Conservation (phyloP, 768 basidiomycete species). For the Mycena metata region DNA sequence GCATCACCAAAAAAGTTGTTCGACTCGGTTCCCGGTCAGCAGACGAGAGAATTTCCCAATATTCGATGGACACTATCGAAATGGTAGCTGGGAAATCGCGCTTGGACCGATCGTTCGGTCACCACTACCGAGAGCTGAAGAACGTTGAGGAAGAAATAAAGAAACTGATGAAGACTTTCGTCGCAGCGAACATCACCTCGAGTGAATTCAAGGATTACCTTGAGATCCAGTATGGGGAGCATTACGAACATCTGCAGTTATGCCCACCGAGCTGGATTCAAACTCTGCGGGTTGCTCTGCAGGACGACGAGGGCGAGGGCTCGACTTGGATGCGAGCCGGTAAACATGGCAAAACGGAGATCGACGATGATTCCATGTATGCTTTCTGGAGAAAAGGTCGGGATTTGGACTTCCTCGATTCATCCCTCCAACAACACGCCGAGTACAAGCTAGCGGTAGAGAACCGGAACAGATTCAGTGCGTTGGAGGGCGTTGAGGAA, state of each 20-base stretch:
- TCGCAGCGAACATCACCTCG: conserved; percentile 50
- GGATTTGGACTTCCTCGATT: conserved; percentile 63
- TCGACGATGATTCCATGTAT: conserved; percentile 54
- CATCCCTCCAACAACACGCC: conserved; percentile 12
- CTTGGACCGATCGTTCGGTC: conserved; percentile 51
- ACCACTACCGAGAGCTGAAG: conserved; percentile 58
- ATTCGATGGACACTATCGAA: conserved; percentile 73
- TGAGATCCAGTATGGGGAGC: conserved; percentile 60
- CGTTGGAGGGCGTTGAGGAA: conserved; percentile 1
- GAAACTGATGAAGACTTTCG: conserved; percentile 59
- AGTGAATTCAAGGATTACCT: conserved; percentile 59
- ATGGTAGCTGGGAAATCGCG: conserved; percentile 55
- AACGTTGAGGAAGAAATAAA: conserved; percentile 60
- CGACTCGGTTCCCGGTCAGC: conserved; percentile 77
- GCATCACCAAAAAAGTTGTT: conserved; percentile 73
- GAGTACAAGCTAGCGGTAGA: conserved; percentile 18
- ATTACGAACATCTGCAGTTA: conserved; percentile 53
- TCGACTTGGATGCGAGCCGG: conserved; percentile 53
- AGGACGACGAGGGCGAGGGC: conserved; percentile 36
- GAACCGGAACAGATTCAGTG: conserved; percentile 29
- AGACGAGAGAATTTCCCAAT: conserved; percentile 72
- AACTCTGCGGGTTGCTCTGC: conserved; percentile 25
- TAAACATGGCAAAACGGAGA: conserved; percentile 33
- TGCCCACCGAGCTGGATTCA: conserved; percentile 65
- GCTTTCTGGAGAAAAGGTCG: conserved; percentile 63